Evolutionary conservation across 352 stramenopile species (phyloP).

Genomic region (Phytopythium cucurbitacearum): DNA sequence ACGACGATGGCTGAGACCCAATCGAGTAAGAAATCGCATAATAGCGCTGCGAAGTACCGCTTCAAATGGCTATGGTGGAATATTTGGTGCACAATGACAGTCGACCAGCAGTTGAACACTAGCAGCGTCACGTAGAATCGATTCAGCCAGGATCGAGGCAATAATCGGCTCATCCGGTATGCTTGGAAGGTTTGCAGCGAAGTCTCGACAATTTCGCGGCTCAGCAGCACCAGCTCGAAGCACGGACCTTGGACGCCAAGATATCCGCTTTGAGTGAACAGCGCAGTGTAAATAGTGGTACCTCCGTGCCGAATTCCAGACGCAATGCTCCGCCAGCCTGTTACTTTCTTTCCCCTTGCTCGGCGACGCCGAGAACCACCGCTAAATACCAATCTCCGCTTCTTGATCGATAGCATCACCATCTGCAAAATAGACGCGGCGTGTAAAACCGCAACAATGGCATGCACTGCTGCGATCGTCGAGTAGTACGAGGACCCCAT

Average conservation of each 20-base stretch:
- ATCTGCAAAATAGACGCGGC: constrained; percentile 11
- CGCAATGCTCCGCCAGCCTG: not conserved
- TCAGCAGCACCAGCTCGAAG: constrained; percentile 25
- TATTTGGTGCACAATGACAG: constrained; percentile 25
- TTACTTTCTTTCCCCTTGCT: not conserved
- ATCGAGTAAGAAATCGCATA: constrained; percentile 23
- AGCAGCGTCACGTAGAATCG: constrained; percentile 27
- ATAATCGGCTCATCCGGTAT: constrained; percentile 21
- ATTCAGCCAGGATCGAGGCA: constrained; percentile 29
- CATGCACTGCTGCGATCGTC: constrained; percentile 9
- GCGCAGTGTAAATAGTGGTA: constrained; percentile 6
- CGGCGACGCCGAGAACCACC: not conserved
- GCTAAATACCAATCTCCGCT: constrained; percentile 15
- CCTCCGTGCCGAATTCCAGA: not conserved
- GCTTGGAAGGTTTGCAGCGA: constrained; percentile 22
- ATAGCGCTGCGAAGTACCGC: constrained; percentile 16
- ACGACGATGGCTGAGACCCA: constrained; percentile 23
- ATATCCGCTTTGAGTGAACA: constrained; percentile 18
- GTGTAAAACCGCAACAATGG: constrained; percentile 14
- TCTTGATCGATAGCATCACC: constrained; percentile 13
- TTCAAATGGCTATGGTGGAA: constrained; percentile 20
- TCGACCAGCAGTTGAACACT: constrained; percentile 30
- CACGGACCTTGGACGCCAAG: constrained; percentile 19
- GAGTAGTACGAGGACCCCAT: constrained; percentile 15
- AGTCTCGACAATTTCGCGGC: constrained; percentile 23